Evolutionary conservation across 1,139 yeast genomes (phyloP).

Genomic region (Magnusiomyces ingens): DNA sequence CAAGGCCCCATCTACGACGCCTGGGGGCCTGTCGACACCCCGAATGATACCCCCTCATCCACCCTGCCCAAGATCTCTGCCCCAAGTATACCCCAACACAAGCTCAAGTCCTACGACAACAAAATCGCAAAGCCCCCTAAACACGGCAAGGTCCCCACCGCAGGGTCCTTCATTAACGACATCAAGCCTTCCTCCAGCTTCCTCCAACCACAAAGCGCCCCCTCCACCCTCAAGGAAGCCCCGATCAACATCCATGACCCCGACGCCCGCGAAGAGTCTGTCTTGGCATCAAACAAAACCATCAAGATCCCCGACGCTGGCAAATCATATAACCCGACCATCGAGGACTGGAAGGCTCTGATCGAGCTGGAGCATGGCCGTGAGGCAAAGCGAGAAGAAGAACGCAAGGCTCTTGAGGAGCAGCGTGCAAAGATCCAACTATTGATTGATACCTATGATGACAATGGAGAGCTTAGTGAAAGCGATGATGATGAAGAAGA

Average conservation of each 20-base stretch:
- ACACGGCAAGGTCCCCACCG: constrained; percentile 4
- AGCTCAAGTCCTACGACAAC: constrained; percentile 64
- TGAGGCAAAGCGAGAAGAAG: constrained; percentile 63
- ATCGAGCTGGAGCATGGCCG: constrained; percentile 58
- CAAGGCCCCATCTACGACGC: constrained; percentile 65
- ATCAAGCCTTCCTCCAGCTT: constrained; percentile 18
- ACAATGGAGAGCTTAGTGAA: constrained; percentile 18
- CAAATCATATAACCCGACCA: constrained; percentile 86
- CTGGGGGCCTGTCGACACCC: constrained; percentile 25
- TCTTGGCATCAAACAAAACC: constrained; percentile 25
- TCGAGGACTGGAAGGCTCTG: constrained; percentile 73
- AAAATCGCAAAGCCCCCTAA: too few relatives aligned
- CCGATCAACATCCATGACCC: constrained; percentile 33
- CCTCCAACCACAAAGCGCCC: constrained; percentile 19
- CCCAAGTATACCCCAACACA: constrained; percentile 31
- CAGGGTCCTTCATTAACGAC: constrained; percentile 17
- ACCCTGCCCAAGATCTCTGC: constrained; percentile 22
- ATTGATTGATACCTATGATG: constrained; percentile 52
- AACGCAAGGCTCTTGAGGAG: constrained; percentile 50
- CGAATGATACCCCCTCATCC: constrained; percentile 1
- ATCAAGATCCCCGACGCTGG: constrained; percentile 70
- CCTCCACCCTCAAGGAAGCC: constrained; percentile 51
- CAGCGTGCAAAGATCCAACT: constrained; percentile 58
- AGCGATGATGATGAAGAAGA: constrained; percentile 36
- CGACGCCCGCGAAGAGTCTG: constrained; percentile 12